Base-by-base conservation (phyloP, 2,329 filamentous ascomycete species). In the Neonectria faginata region DNA sequence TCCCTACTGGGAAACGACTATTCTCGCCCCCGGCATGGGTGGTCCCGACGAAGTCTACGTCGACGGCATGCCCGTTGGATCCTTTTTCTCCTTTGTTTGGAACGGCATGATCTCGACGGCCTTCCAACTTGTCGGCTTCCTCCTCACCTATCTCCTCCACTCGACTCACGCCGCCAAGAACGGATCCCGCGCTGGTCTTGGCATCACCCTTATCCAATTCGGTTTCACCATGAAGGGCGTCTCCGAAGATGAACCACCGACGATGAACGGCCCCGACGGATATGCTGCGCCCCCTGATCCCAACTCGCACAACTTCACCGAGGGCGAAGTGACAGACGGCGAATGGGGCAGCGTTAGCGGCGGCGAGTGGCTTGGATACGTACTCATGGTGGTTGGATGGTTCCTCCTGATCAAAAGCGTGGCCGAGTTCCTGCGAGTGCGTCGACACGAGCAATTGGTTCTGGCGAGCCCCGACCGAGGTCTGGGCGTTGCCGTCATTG, bases 1-100 rank as follows among this genome's bases (percentile, higher is more conserved):
- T 1, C 96, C 96, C 0, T 99, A 99, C 80, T 99, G 96, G 96
- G 96, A 99, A 83, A 99, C 96, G 6, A 98, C 96, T 0, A 97
- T 99, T 69, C 87, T 99, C 56, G 95, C 94, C 0, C 96, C 96
- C 0, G 96, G 95, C 60, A 89, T 96, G 69, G 92, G 92, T 57
- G 92, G 92, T n/a, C 89, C 90, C 42, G 94, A 98, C 76, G 96
- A 99, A 79, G 95, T 99, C 52, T 99, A 96, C 75, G 92, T 99
- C 62, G 96, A 99, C 77, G 96, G 96, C 73, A 91, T 99, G 76
- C 94, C 97, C 3, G 96, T 97, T 57, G 93, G 93, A 68, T 94
- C 92, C 53, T 83, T 96, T 66, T 97, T 97, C 81, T 91, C 89
- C 66, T 97, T 97, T 74, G 83, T 95, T 71, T 97, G 93, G 93